phyloP scores from a whole-genome alignment of 768 basidiomycete genomes.

The Pluteus cervinus region DNA sequence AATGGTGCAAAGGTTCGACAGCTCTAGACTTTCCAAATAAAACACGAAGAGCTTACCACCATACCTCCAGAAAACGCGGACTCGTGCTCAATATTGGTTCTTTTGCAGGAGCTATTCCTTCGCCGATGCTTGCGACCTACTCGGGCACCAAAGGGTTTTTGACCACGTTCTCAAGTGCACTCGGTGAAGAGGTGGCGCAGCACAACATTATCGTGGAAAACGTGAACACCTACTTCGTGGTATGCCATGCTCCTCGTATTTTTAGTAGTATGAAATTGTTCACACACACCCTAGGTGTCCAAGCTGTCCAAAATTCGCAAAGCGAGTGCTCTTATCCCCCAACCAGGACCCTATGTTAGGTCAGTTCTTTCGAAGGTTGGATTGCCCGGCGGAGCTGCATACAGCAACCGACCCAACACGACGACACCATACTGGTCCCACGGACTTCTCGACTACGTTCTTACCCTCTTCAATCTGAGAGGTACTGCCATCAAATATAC shows the following conservation, averaged over 20 bases:
- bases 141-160: conserved; percentile 91
- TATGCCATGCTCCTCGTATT: conserved; percentile 36
- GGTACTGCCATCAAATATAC: conserved; percentile 52
- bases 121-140: conserved; percentile 92
- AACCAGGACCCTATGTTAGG: conserved; percentile 67
- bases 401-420: conserved; percentile 64
- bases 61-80: conserved; percentile 58
- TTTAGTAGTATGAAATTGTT: conserved; percentile 3
- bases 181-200: conserved; percentile 73
- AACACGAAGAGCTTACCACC: too few species aligned
- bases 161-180: conserved; percentile 75
- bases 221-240: conserved; percentile 92
- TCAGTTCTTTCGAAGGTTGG: conserved; percentile 74
- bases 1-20: conserved; percentile 69
- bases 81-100: conserved; percentile 91
- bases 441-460: conserved; percentile 67
- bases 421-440: conserved; percentile 91
- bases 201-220: conserved; percentile 79
- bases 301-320: conserved; percentile 91
- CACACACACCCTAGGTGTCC: conserved; percentile 53
- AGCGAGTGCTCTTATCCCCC: conserved; percentile 64
- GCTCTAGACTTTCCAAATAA: not conserved
- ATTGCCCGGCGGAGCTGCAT: conserved; percentile 69
- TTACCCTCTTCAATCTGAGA: conserved; percentile 50
- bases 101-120: conserved; percentile 81